Evolutionary conservation across 345 rosid species (phyloP).

Genomic region (Combretum micranthum): DNA sequence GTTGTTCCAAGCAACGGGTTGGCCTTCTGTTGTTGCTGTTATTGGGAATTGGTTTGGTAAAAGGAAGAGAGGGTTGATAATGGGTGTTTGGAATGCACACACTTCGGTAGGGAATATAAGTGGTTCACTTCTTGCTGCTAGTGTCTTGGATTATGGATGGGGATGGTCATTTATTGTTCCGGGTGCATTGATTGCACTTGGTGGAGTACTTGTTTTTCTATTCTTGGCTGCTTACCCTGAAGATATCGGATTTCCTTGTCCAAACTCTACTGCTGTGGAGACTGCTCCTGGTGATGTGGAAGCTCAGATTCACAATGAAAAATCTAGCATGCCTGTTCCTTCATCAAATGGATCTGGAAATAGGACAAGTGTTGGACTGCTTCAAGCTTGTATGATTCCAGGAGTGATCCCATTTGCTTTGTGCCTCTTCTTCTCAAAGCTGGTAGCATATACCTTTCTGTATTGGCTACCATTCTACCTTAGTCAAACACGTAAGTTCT

Average conservation of each 20-base stretch:
- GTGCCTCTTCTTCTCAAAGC: slow-evolving; percentile 87
- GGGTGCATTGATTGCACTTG: slow-evolving; percentile 56
- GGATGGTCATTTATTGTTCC: slow-evolving; percentile 91
- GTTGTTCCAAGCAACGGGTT: slow-evolving; percentile 85
- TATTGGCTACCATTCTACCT: slow-evolving; percentile 93
- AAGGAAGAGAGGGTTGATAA: slow-evolving; percentile 89
- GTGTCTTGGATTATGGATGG: slow-evolving; percentile 88
- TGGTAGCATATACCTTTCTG: slow-evolving; percentile 87
- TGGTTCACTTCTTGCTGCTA: slow-evolving; percentile 88
- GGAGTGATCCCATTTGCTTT: slow-evolving; percentile 87
- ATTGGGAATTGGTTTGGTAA: slow-evolving; percentile 92
- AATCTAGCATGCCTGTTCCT: slow-evolving; percentile 1
- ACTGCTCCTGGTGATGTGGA: slow-evolving; percentile 24
- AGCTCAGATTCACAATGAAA: slow-evolving; percentile 21
- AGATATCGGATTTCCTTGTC: slow-evolving; percentile 67
- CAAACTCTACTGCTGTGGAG: slow-evolving; percentile 17
- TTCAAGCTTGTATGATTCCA: slow-evolving; percentile 82
- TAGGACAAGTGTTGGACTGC: slow-evolving; percentile 69
- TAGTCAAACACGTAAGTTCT: slow-evolving; percentile 67
- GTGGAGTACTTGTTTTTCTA: slow-evolving; percentile 69
- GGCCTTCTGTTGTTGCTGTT: slow-evolving; percentile 99
- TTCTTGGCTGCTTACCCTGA: slow-evolving; percentile 90
- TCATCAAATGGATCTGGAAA: slow-evolving; percentile 25
- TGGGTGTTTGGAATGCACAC: slow-evolving; percentile 99
- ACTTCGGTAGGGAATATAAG: slow-evolving; percentile 85